phyloP scores from a whole-genome alignment of 2,329 filamentous ascomycete genomes.

The Botrytis aclada region DNA sequence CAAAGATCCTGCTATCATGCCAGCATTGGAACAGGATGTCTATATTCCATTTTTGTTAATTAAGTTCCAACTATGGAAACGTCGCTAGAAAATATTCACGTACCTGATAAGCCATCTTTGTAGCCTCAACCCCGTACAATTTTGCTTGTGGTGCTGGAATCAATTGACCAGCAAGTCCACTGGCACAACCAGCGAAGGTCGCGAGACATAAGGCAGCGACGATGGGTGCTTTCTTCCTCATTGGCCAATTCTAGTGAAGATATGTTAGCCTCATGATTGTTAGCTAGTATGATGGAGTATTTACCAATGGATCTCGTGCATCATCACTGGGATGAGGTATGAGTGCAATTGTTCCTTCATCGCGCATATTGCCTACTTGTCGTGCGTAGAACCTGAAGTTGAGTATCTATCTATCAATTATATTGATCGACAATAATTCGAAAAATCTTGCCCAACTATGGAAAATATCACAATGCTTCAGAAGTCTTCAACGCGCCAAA shows the following conservation, averaged over 20 bases:
- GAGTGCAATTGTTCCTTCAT: slow-evolving; percentile 17
- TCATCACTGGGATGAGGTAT: slow-evolving; percentile 46
- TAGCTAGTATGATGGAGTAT: not conserved
- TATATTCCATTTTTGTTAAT: not conserved
- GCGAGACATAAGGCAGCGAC: slow-evolving; percentile 22
- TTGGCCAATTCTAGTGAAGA: slow-evolving; percentile 38
- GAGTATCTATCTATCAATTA: not conserved
- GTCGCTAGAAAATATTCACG: not conserved
- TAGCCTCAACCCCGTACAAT: slow-evolving; percentile 21
- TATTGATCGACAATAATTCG: not conserved
- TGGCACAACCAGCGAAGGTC: slow-evolving; percentile 21
- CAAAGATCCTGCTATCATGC: slow-evolving; percentile 41
- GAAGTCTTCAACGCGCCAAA: not conserved
- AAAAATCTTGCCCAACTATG: not conserved
- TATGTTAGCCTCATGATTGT: not conserved
- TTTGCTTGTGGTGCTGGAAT: slow-evolving; percentile 20
- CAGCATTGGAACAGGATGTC: slow-evolving; percentile 41
- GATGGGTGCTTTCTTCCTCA: slow-evolving; percentile 23
- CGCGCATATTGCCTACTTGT: not conserved
- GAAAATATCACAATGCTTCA: not conserved
- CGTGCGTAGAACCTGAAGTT: not conserved
- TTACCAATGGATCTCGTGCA: slow-evolving; percentile 45
- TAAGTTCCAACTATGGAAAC: too few relatives aligned
- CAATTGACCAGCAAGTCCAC: slow-evolving; percentile 22
- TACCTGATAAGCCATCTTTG: slow-evolving; percentile 25